These are phyloP conservation scores for Xylaria telfairii DNA, from an alignment of 495 filamentous ascomycete species.

Conservation along the genomic window DNA sequence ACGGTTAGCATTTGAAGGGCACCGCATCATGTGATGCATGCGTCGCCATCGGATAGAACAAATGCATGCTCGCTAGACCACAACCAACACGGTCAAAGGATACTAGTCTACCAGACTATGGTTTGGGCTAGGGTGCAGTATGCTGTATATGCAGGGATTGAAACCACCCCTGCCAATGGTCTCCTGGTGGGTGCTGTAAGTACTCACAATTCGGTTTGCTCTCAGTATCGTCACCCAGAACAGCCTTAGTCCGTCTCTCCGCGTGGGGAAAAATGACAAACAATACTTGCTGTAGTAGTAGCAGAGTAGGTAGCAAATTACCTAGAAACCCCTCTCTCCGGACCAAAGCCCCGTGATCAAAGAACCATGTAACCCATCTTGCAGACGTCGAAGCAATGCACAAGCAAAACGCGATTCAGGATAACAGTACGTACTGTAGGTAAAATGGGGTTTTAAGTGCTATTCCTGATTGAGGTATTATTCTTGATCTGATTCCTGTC, in stretches of 20 bases:
- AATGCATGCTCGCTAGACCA: not conserved
- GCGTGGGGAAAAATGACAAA: constrained; percentile 1
- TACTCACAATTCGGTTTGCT: not conserved
- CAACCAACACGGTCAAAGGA: not conserved
- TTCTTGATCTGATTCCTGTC: constrained; percentile 10
- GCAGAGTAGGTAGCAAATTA: no score
- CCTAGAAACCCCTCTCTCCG: not conserved
- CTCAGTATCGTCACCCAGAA: not conserved
- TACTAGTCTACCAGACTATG: not conserved
- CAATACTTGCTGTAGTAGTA: not conserved
- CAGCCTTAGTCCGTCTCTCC: not conserved
- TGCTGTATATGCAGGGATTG: constrained; percentile 7
- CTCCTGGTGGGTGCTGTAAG: no score
- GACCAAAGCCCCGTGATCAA: constrained; percentile 19
- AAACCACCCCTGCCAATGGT: not conserved
- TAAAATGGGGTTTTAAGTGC: not conserved
- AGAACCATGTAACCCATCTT: constrained; percentile 24
- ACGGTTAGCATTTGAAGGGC: not conserved
- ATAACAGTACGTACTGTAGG: not conserved
- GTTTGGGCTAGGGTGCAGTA: not conserved
- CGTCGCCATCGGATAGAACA: constrained; percentile 6
- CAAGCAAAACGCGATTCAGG: not conserved
- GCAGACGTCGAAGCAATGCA: constrained; percentile 25
- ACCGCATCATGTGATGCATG: constrained; percentile 20
- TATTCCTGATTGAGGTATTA: constrained; percentile 10